A percentile compares a stretch with the other conserved stretches of the same genome.
These are phyloP conservation scores for Zymoseptoria passerinii DNA, from an alignment of 2,329 filamentous ascomycete species.

Conservation along the genomic window DNA sequence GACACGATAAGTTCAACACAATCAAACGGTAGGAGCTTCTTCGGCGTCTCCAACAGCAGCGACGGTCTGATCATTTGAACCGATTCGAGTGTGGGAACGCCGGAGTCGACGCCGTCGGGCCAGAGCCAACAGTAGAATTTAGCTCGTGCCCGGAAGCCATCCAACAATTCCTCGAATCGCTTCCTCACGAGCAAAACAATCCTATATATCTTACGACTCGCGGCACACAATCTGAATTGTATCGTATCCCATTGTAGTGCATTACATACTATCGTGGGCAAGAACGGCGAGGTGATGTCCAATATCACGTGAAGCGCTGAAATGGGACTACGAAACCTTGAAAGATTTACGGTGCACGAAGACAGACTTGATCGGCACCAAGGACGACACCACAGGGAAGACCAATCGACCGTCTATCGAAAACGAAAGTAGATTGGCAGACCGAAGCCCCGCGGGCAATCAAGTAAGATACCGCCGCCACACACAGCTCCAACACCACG, in stretches of 20 bases:
- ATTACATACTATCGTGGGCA: too few relatives aligned
- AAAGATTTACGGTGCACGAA: neutral
- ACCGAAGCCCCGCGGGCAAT: too few relatives aligned
- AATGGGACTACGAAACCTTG: neutral
- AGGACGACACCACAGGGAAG: neutral
- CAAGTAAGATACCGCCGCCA: too few relatives aligned
- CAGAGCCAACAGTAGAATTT: neutral
- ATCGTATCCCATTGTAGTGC: neutral
- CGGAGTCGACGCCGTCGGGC: neutral
- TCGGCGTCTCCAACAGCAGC: neutral
- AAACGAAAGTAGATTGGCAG: too few relatives aligned
- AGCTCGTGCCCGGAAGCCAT: neutral
- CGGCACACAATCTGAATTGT: neutral
- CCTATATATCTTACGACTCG: neutral
- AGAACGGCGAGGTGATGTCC: neutral
- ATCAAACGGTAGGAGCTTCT: neutral
- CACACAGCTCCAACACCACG: too few relatives aligned
- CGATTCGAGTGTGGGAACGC: neutral
- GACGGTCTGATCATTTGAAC: neutral
- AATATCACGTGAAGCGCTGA: neutral
- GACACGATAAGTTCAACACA: neutral
- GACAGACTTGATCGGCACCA: neutral
- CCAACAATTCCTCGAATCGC: neutral
- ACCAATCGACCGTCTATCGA: too few relatives aligned
- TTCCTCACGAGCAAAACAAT: neutral